phyloP scores from a whole-genome alignment of 768 basidiomycete genomes.

The Favolaschia claudopus region DNA sequence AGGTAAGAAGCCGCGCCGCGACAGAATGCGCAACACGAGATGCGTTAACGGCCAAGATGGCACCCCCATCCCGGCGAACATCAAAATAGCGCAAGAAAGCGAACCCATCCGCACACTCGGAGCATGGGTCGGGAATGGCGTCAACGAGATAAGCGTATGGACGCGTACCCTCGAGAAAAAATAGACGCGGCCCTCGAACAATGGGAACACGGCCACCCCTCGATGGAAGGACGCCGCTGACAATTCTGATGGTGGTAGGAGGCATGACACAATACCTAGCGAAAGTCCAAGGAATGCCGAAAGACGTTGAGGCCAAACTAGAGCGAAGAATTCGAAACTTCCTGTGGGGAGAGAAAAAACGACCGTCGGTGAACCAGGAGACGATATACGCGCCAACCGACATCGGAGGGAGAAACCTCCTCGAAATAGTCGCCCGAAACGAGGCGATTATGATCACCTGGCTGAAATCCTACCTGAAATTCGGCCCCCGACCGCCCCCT shows the following conservation, averaged over 20 bases:
- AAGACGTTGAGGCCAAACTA: background rate
- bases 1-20: no score
- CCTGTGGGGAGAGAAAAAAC: constrained; percentile 3
- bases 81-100: constrained; percentile 1
- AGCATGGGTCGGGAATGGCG: constrained; percentile 12
- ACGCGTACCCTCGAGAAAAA: constrained; percentile 1
- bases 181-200: constrained; percentile 2
- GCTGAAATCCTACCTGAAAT: constrained; percentile 9
- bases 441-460: constrained; percentile 25
- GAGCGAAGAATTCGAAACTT: constrained; percentile 7
- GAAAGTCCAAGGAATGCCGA: constrained; percentile 33
- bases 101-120: constrained; percentile 15
- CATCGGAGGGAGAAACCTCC: constrained; percentile 11
- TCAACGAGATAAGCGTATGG: background rate
- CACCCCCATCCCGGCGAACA: background rate
- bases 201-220: constrained; percentile 21
- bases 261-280: constrained; percentile 21
- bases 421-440: constrained; percentile 16
- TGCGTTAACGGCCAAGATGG: background rate
- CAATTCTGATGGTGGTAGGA: constrained; percentile 22
- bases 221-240: constrained; percentile 16
- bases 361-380: background rate
- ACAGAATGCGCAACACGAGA: no score
- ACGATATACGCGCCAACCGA: constrained; percentile 9
- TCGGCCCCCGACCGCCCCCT: background rate